Evolutionary conservation across 1,284 basidiomycete genomes (phyloP), one percentile per base, ranked within the genome.

Genomic region (Microbotryum intermedium): DNA sequence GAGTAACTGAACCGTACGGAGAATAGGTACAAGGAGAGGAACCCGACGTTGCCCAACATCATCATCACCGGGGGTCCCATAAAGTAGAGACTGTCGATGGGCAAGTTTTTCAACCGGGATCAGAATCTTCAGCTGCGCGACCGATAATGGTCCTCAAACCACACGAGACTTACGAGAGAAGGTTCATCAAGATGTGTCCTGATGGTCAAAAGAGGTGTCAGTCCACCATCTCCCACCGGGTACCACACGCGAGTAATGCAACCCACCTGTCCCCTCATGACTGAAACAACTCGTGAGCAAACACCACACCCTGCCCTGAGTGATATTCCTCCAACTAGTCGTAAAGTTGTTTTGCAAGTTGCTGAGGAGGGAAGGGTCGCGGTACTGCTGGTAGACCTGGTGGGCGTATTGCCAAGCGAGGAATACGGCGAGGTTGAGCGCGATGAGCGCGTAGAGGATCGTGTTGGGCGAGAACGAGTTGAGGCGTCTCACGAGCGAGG

Each of bases 31-130:
- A 66, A 59, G 2, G 55, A 34, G 0, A 66, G 39, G 57, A 66
- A 66, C 9, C 59, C 65, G 7, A 59, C 61, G 53, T 66, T 66
- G 10, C 65, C 65, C 28, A 66, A 59, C 21, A 66, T 53, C 3
- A 56, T n/a, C 4, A 64, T 52, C 11, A 57, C 58, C 3, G 62
- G 57, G 7, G 57, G 59, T 2, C 57, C 65, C 49, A 66, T 57
- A 46, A 66, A 66, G 52, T 43, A 66, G 39, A 66, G 57, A 2
- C 45, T 47, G 21, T 20, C 16, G 18, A 39, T 5, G 48, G 26
- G 4, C 18, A 30, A 18, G 26, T 5, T 50, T 30, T 26, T 50
- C 23, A 50, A n/a, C 13, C 10, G 28, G 18, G 26, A n/a, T 25
- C 16, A 29, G 28, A 30, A 21, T 23, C 16, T 21, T 11, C 46